A percentile compares a stretch with the other conserved stretches of the same genome.
phyloP scores from a whole-genome alignment of 208 protist genomes.

The Acanthamoeba culbertsoni region DNA sequence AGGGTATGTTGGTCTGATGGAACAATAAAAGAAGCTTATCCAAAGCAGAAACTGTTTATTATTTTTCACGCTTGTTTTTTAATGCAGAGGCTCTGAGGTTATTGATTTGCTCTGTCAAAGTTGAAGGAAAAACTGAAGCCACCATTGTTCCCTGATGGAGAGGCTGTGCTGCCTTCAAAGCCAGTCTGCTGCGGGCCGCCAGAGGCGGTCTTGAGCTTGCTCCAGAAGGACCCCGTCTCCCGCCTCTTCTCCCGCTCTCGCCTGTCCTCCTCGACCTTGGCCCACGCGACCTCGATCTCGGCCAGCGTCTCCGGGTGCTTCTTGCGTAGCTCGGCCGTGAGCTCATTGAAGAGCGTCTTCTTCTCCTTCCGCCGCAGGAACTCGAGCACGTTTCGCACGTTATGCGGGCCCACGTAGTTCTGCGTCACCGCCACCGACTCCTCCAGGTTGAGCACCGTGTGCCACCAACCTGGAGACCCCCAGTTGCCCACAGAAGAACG shows the following conservation, averaged over 20 bases:
- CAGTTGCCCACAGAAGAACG: too few species aligned
- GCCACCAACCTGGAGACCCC: not conserved
- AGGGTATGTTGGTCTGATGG: too few species aligned
- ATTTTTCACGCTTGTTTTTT: too few species aligned
- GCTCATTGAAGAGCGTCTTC: not conserved
- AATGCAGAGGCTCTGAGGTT: too few species aligned
- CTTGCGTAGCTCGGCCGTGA: not conserved
- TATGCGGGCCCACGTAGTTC: conserved; percentile 68
- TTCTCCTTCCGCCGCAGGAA: conserved; percentile 15
- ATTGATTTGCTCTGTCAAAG: too few species aligned
- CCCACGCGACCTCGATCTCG: not conserved
- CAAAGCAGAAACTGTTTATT: too few species aligned
- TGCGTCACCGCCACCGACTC: conserved; percentile 73
- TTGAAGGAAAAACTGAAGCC: not conserved
- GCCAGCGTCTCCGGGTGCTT: not conserved
- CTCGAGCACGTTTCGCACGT: conserved; percentile 57
- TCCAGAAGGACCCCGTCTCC: not conserved
- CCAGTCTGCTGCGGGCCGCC: not conserved
- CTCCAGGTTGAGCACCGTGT: conserved; percentile 55
- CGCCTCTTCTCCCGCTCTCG: not conserved
- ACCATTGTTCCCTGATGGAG: not conserved
- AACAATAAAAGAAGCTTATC: too few species aligned
- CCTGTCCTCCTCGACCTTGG: not conserved
- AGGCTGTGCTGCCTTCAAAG: not conserved
- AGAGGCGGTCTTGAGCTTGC: not conserved